Evolutionary conservation across 805 yeast species (phyloP).

Genomic region (Candida morakotiae): DNA sequence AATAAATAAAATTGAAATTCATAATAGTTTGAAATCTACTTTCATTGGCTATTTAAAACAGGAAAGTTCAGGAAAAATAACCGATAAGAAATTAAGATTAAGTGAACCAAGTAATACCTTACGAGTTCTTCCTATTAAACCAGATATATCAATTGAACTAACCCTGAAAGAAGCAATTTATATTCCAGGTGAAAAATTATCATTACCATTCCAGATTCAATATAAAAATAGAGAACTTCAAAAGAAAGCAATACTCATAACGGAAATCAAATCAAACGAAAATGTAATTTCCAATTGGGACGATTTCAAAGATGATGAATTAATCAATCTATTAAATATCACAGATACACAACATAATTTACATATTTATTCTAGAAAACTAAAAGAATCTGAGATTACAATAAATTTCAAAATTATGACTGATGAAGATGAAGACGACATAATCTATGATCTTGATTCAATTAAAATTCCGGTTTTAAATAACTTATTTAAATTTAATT

Average conservation of each 20-base stretch:
- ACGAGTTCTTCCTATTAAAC: slow-evolving; percentile 20
- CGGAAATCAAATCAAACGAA: slow-evolving; percentile 6
- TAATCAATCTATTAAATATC: slow-evolving; percentile 18
- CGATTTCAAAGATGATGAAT: slow-evolving; percentile 36
- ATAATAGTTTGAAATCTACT: not conserved
- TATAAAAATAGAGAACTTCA: slow-evolving; percentile 6
- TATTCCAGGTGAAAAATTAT: slow-evolving; percentile 5
- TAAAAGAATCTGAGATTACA: slow-evolving; percentile 1
- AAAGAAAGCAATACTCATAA: slow-evolving; percentile 7
- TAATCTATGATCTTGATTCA: slow-evolving; percentile 20
- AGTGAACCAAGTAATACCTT: slow-evolving; percentile 10
- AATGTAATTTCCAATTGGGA: slow-evolving; percentile 30
- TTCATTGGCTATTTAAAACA: not conserved
- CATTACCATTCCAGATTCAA: slow-evolving; percentile 7
- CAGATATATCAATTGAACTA: slow-evolving; percentile 12
- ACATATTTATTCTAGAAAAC: slow-evolving; percentile 12
- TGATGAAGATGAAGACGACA: slow-evolving; percentile 14
- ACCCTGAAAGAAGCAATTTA: not conserved
- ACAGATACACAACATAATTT: slow-evolving; percentile 11
- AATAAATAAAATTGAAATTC: slow-evolving; percentile 8
- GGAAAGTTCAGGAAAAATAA: not conserved
- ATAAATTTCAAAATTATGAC: slow-evolving; percentile 24
- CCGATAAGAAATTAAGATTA: slow-evolving; percentile 5
- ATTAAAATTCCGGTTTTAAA: slow-evolving; percentile 20
- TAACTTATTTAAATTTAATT: slow-evolving; percentile 19